Base-by-base conservation (phyloP, 345 rosid genomes). In the Pugionium cornutum region DNA sequence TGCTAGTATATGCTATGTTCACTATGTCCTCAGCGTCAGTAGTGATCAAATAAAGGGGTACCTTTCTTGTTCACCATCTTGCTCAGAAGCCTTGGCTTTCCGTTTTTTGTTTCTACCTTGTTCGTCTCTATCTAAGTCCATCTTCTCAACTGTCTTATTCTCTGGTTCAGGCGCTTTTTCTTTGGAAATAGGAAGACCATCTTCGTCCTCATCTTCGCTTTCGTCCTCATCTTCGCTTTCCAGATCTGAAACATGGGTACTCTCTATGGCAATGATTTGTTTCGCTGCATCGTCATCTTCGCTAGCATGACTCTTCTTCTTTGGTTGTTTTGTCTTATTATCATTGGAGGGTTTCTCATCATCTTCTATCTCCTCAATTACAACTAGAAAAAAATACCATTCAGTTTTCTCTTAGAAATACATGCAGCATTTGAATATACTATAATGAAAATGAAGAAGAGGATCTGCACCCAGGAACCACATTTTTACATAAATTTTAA, bases 151-250 rank as follows among this genome's bases (percentile, higher is more conserved):
- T 68, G 55, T 46, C 41, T 62, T 75, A 9, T 36, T 68, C 68
- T 59, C 63, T 4, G 51, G 49, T 28, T 68, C 70, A 67, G 57
- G 56, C 29, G 57, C n/a, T 53, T 69, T 7, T 35, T 3, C 69
- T 56, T 62, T 58, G 69, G 81, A 68, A 74, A 83, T 77, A n/a
- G 91, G 97, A 56, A 95, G 79, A 40, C 99, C 98, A 50, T 95
- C 97, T 86, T 91, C 98, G 51, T 95, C 97, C 84, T 91, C 98
- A 70, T 90, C 96, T 74, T 95, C 97, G 56, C 89, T 87, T 78
- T 84, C 98, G 51, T 95, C 97, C 84, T 91, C 98, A 70, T 90
- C 96, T 74, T 95, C 97, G 56, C 89, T 87, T 78, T 84, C 98
- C 70, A 87, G 37, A 68, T 77, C 78, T 6, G 81, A 59, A 7